These are phyloP conservation scores for Collybia sp. DNA, from an alignment of 768 basidiomycete species.

Conservation along the genomic window DNA sequence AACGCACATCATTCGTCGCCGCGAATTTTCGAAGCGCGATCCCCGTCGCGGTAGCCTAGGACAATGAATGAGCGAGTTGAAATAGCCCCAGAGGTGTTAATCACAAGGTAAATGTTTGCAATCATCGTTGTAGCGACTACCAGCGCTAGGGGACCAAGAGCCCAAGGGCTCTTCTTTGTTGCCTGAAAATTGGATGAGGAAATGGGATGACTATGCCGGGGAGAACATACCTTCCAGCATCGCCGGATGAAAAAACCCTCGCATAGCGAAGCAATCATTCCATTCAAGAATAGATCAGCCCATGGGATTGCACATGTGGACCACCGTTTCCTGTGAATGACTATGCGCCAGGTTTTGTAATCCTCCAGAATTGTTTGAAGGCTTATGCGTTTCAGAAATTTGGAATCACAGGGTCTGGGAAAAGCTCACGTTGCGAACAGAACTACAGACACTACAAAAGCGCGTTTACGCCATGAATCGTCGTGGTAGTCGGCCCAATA, in stretches of 20 bases:
- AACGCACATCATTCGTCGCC: conserved; percentile 19
- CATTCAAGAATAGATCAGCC: conserved; percentile 44
- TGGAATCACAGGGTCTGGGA: not conserved
- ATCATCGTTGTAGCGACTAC: conserved; percentile 28
- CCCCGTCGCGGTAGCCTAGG: conserved; percentile 24
- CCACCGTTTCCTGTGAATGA: conserved; percentile 25
- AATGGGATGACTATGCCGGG: not conserved
- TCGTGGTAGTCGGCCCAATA: conserved; percentile 38
- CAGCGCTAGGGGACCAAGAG: conserved; percentile 25
- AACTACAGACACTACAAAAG: conserved; percentile 34
- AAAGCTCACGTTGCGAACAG: conserved; percentile 35
- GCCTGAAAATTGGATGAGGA: conserved; percentile 22
- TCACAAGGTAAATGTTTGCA: conserved; percentile 36
- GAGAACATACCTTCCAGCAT: conserved; percentile 43
- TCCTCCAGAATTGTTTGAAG: conserved; percentile 35
- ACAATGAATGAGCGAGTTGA: not conserved
- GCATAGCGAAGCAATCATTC: conserved; percentile 39
- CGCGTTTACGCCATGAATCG: conserved; percentile 37
- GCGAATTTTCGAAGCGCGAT: conserved; percentile 16
- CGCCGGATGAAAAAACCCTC: conserved; percentile 43
- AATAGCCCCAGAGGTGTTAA: not conserved
- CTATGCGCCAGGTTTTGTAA: conserved; percentile 36
- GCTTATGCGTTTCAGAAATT: conserved; percentile 12
- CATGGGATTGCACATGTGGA: conserved; percentile 35
- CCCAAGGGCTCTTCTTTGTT: conserved; percentile 31